Base-by-base conservation (phyloP, 352 stramenopile genomes). In the Thraustochytrium sp. region DNA sequence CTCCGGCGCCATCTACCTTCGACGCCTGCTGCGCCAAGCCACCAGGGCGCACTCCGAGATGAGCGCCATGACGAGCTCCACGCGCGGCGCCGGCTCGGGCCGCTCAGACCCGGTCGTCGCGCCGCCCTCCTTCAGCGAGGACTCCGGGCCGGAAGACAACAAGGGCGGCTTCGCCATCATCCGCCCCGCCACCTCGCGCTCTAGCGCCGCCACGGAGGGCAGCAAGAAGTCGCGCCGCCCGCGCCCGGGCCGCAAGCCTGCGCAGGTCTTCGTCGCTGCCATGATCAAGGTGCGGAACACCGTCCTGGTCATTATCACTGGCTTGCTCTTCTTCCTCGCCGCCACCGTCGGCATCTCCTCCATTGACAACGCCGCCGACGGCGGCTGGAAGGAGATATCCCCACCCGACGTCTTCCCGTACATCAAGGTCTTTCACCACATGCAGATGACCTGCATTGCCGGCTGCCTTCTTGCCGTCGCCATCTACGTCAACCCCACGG, bases 261-360 rank as follows among this genome's bases (percentile, higher is more conserved):
- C n/a, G 26, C 26, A 75, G 42, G 5, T 77, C 9, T 77, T 62
- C 31, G 11, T 55, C 18, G 13, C 34, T 16, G 65, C 31, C 40
- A 55, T 77, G 42, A 37, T 62, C 40, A 77, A 77, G 26, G 46
- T 77, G 18, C 65, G 65, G 23, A 77, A 77, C 40, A 77, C 65
- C 16, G 65, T 62, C 5, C 2, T 54, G 18, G 40, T 38, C 29
- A 61, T 62, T 16, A 75, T 36, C 8, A 1, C 8, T 8, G 38
- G 16, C 65, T 13, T 77, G 1, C 8, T 38, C 23, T 11, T 72
- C 18, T 77, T 77, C 26, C 36, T 77, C 34, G 23, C 34, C 34
- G 37, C 29, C 26, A 77, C 42, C 26, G 42, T 77, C 13, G 65
- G 65, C 29, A 77, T 77, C 18, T 77, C 65, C 37, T 62, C 49